Conservation (phyloP, 2,329 filamentous ascomycete species). For the Elsinoe batatas region DNA sequence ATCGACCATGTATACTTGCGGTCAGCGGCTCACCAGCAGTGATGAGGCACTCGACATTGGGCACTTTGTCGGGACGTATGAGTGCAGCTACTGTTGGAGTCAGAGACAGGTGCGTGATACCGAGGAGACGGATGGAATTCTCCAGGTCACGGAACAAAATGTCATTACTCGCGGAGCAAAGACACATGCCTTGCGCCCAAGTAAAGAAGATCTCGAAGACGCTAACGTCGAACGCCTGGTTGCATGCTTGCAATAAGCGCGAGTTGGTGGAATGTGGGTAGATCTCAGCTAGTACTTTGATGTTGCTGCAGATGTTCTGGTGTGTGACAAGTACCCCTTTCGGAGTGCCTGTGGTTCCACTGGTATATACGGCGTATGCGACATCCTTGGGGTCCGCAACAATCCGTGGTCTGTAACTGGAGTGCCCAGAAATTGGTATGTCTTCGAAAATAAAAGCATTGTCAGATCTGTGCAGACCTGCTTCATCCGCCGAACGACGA, state of each 20-base stretch:
- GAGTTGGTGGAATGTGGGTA: slow-evolving; percentile 51
- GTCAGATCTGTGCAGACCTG: slow-evolving; percentile 14
- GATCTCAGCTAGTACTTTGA: slow-evolving; percentile 53
- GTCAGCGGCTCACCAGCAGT: slow-evolving; percentile 76
- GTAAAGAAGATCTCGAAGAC: slow-evolving; percentile 86
- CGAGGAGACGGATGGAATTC: slow-evolving; percentile 50
- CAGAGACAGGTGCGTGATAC: slow-evolving; percentile 70
- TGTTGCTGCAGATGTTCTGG: slow-evolving; percentile 63
- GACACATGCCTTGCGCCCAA: slow-evolving; percentile 66
- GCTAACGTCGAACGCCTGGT: slow-evolving; percentile 76
- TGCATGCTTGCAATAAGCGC: slow-evolving; percentile 71
- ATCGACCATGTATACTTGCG: slow-evolving; percentile 56
- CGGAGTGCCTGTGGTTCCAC: slow-evolving; percentile 68
- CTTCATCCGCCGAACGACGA: slow-evolving; percentile 10
- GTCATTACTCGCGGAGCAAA: slow-evolving; percentile 68
- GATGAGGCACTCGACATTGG: slow-evolving; percentile 63
- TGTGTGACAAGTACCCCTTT: slow-evolving; percentile 75
- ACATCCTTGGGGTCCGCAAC: slow-evolving; percentile 40
- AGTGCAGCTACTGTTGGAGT: slow-evolving; percentile 77
- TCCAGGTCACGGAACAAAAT: slow-evolving; percentile 65
- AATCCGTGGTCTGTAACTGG: slow-evolving; percentile 31
- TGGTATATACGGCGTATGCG: slow-evolving; percentile 74
- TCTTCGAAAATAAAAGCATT: slow-evolving; percentile 23
- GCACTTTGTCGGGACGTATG: slow-evolving; percentile 58
- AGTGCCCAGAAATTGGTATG: slow-evolving; percentile 25